Evolutionary conservation across 768 basidiomycete species (phyloP).

Genomic region (Crassisporium funariophilum): DNA sequence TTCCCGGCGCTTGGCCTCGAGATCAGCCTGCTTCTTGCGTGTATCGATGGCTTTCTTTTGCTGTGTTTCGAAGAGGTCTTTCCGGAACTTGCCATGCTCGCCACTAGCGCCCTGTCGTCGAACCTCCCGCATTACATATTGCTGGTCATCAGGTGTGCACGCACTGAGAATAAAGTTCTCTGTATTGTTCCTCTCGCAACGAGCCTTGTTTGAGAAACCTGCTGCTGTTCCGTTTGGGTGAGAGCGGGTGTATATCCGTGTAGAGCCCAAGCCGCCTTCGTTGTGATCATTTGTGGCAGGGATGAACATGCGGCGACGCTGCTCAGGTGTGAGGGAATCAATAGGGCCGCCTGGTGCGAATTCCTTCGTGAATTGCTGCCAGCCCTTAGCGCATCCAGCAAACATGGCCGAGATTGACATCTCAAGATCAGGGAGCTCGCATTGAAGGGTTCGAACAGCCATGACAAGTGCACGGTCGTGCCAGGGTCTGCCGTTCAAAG

Average conservation of each 20-base stretch:
- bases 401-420: slow-evolving; percentile 5
- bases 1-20: background rate
- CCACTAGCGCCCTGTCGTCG: background rate
- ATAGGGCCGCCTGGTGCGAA: slow-evolving; percentile 9
- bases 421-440: slow-evolving; percentile 10
- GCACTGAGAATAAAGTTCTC: background rate
- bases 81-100: background rate
- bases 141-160: background rate
- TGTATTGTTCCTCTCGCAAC: background rate
- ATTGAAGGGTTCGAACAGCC: slow-evolving; percentile 1
- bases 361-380: slow-evolving; percentile 14
- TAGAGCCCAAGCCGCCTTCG: background rate
- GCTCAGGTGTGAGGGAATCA: slow-evolving; percentile 1
- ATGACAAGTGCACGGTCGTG: background rate
- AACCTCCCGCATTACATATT: slow-evolving; percentile 1
- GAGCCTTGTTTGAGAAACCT: slow-evolving; percentile 1
- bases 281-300: background rate
- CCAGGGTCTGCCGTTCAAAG: slow-evolving; percentile 15
- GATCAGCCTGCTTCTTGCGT: background rate
- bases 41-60: background rate
- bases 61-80: background rate
- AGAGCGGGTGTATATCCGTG: background rate
- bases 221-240: slow-evolving; percentile 1
- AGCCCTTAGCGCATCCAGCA: slow-evolving; percentile 7
- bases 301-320: background rate